Conservation (phyloP, 2,329 filamentous ascomycete species). For the Thielaviopsis euricoi region DNA sequence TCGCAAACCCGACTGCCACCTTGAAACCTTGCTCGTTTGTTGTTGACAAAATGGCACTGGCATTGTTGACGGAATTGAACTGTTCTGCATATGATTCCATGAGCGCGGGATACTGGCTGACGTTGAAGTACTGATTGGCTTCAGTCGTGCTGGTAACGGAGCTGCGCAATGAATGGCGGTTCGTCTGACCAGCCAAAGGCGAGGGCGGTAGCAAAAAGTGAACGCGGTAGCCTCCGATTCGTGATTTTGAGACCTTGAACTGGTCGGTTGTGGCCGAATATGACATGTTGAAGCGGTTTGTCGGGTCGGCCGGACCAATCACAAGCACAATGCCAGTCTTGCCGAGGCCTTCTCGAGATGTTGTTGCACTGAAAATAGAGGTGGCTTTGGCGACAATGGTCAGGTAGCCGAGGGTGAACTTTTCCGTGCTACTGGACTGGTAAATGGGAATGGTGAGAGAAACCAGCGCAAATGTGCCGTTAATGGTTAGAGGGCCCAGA, state of each 20-base stretch:
- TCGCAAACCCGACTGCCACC: slow-evolving; percentile 69
- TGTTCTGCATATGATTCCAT: slow-evolving; percentile 39
- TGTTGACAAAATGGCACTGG: slow-evolving; percentile 51
- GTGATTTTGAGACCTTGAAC: slow-evolving; percentile 14
- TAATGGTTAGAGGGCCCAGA: slow-evolving; percentile 58
- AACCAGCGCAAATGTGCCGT: slow-evolving; percentile 56
- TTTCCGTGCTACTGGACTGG: slow-evolving; percentile 7
- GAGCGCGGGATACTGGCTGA: slow-evolving; percentile 46
- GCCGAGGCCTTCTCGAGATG: slow-evolving; percentile 53
- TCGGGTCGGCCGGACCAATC: slow-evolving; percentile 47
- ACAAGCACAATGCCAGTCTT: slow-evolving; percentile 53
- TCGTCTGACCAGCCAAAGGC: slow-evolving; percentile 20
- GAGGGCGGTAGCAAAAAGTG: slow-evolving; percentile 45
- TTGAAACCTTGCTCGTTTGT: slow-evolving; percentile 51
- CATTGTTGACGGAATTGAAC: slow-evolving; percentile 41
- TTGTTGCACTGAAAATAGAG: slow-evolving; percentile 44
- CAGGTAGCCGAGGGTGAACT: slow-evolving; percentile 57
- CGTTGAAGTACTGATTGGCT: slow-evolving; percentile 30
- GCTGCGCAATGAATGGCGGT: slow-evolving; percentile 33
- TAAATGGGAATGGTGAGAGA: slow-evolving; percentile 71
- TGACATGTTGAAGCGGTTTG: slow-evolving; percentile 46
- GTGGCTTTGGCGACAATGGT: slow-evolving; percentile 58
- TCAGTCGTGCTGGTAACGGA: slow-evolving; percentile 4
- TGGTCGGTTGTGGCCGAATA: slow-evolving; percentile 31
- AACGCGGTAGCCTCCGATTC: slow-evolving; percentile 20